Percentiles rank a stretch among this genome's conserved stretches.
phyloP scores from a whole-genome alignment of 208 protist genomes.

The Leishmania tropica region DNA sequence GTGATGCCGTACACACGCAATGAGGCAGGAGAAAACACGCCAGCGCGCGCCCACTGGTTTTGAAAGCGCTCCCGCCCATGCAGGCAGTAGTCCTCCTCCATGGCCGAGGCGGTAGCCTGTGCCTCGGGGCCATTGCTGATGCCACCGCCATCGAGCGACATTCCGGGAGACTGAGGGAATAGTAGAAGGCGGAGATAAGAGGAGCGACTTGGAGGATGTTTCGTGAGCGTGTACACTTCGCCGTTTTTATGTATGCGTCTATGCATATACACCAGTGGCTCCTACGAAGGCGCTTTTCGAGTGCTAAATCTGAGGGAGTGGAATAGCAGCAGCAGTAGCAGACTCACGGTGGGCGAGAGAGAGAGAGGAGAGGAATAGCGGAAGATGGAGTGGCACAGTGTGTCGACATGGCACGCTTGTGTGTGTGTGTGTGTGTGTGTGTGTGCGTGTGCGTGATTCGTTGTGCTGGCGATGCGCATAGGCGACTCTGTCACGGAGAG shows the following conservation, averaged over 20 bases:
- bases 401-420: not conserved
- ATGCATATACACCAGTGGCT: not conserved
- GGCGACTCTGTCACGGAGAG: not conserved
- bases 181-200: not conserved
- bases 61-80: constrained; percentile 41
- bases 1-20: constrained; percentile 59
- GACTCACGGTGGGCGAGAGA: not conserved
- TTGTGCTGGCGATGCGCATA: not conserved
- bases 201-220: not conserved
- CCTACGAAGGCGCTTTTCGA: not conserved
- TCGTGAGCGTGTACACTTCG: not conserved
- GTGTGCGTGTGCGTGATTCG: not conserved
- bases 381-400: not conserved
- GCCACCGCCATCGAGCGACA: constrained; percentile 27
- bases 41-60: constrained; percentile 34
- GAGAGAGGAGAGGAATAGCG: not conserved
- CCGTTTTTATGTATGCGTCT: not conserved
- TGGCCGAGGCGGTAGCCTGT: constrained; percentile 4
- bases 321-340: not conserved
- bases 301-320: not conserved
- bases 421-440: too few relatives aligned
- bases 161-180: not conserved
- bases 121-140: constrained; percentile 3
- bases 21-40: constrained; percentile 34
- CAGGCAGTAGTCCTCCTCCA: constrained; percentile 60